Percentiles rank a stretch among this genome's conserved stretches.
Conservation (phyloP, 2,329 filamentous ascomycete genomes). For the Ophiocordyceps camponoti-leonardi region DNA sequence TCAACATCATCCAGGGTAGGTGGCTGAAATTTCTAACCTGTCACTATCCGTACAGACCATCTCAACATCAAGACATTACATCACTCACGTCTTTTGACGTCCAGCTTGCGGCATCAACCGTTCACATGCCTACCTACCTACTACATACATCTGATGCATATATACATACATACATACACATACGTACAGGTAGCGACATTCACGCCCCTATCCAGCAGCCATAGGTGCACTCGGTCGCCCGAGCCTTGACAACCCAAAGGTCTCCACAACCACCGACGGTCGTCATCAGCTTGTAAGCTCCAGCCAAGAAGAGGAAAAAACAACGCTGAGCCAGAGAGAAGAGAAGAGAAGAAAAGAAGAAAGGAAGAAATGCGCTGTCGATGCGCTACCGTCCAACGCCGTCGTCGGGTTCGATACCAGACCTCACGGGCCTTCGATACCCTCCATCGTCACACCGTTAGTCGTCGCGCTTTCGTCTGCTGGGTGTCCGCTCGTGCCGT, state of each 20-base stretch:
- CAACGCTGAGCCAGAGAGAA: background rate
- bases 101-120: background rate
- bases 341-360: too few species aligned
- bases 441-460: slow-evolving; percentile 12
- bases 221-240: background rate
- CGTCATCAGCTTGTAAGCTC: background rate
- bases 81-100: too few species aligned
- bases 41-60: too few species aligned
- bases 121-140: too few species aligned
- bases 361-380: background rate
- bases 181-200: too few species aligned
- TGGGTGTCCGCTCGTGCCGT: slow-evolving; percentile 12
- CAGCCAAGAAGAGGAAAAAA: background rate
- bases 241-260: background rate
- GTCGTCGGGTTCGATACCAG: background rate
- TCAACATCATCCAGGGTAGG: too few species aligned
- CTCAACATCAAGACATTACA: too few species aligned
- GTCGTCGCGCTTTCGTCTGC: slow-evolving; percentile 5
- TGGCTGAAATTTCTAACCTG: too few species aligned
- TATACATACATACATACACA: too few species aligned
- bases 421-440: slow-evolving; percentile 8
- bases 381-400: background rate
- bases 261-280: too few species aligned
- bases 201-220: background rate
- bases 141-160: too few species aligned